Percentiles rank a stretch among this genome's conserved stretches.
Evolutionary conservation across 2,329 filamentous ascomycete genomes (phyloP).

Genomic region (Chrysoporthe puriensis): DNA sequence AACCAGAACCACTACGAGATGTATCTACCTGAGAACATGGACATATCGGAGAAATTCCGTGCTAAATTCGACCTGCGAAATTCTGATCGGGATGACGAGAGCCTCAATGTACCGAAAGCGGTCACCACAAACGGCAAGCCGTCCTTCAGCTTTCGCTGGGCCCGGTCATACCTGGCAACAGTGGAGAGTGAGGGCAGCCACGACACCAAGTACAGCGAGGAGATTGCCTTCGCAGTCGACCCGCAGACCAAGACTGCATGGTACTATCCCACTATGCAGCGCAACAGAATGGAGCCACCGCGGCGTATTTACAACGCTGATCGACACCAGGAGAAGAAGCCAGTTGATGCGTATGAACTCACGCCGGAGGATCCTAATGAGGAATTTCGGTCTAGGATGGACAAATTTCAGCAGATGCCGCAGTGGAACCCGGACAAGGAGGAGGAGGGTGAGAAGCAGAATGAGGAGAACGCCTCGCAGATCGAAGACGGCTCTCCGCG

Average conservation of each 20-base stretch:
- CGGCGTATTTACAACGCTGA: slow-evolving; percentile 62
- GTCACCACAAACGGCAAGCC: slow-evolving; percentile 45
- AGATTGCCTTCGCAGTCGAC: slow-evolving; percentile 59
- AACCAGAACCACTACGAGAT: slow-evolving; percentile 69
- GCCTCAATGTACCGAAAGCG: slow-evolving; percentile 57
- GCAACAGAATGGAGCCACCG: slow-evolving; percentile 64
- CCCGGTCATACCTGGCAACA: slow-evolving; percentile 68
- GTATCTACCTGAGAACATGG: slow-evolving; percentile 58
- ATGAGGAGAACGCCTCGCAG: slow-evolving; percentile 33
- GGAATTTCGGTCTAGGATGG: slow-evolving; percentile 55
- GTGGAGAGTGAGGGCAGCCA: slow-evolving; percentile 61
- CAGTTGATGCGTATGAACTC: slow-evolving; percentile 60
- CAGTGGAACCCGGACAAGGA: slow-evolving; percentile 51
- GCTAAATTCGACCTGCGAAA: slow-evolving; percentile 63
- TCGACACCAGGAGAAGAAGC: slow-evolving; percentile 53
- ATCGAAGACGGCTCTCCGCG: slow-evolving; percentile 25
- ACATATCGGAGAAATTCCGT: slow-evolving; percentile 59
- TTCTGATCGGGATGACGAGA: slow-evolving; percentile 55
- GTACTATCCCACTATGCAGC: slow-evolving; percentile 71
- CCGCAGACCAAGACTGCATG: slow-evolving; percentile 58
- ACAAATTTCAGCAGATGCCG: slow-evolving; percentile 56
- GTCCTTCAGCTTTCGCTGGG: slow-evolving; percentile 61
- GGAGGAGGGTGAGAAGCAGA: slow-evolving; percentile 40
- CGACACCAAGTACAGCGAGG: slow-evolving; percentile 64
- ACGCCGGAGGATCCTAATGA: slow-evolving; percentile 59